phyloP scores from a whole-genome alignment of 176 grass and related monocot species.

The Zoysia japonica region DNA sequence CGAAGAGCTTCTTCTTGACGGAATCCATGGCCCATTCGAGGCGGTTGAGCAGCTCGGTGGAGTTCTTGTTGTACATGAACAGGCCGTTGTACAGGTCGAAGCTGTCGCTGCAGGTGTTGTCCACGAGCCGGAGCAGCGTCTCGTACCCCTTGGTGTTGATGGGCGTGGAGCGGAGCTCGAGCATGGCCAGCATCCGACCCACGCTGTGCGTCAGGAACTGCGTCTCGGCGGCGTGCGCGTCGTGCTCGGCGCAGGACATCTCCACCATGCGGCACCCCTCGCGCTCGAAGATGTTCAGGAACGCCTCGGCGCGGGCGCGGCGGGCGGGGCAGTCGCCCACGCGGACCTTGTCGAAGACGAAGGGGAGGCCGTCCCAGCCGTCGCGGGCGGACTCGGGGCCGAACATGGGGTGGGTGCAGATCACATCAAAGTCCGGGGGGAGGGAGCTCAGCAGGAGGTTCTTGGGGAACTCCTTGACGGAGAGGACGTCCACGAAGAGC shows the following conservation, averaged over 20 bases:
- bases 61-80: slow-evolving; percentile 95
- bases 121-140: slow-evolving; percentile 68
- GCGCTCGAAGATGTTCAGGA: slow-evolving; percentile 70
- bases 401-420: slow-evolving; percentile 93
- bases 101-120: slow-evolving; percentile 91
- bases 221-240: slow-evolving; percentile 69
- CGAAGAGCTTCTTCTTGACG: slow-evolving; percentile 77
- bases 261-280: slow-evolving; percentile 88
- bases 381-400: slow-evolving; percentile 78
- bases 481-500: slow-evolving; percentile 83
- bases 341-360: slow-evolving; percentile 81
- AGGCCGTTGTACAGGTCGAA: slow-evolving; percentile 91
- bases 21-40: slow-evolving; percentile 73
- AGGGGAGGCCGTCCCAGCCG: slow-evolving; percentile 78
- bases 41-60: slow-evolving; percentile 72
- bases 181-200: slow-evolving; percentile 62
- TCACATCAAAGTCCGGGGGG: slow-evolving; percentile 67
- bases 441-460: slow-evolving; percentile 68
- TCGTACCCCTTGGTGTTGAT: slow-evolving; percentile 66
- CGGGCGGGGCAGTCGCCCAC: slow-evolving; percentile 52
- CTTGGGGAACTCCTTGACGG: slow-evolving; percentile 89
- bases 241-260: slow-evolving; percentile 80
- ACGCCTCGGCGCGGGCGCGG: slow-evolving; percentile 49
- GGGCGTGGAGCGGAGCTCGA: slow-evolving; percentile 51
- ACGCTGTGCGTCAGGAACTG: slow-evolving; percentile 86